Evolutionary conservation across 345 rosid species (phyloP), one percentile per base, ranked within the genome.

Genomic region (Boechera divaricarpa): DNA sequence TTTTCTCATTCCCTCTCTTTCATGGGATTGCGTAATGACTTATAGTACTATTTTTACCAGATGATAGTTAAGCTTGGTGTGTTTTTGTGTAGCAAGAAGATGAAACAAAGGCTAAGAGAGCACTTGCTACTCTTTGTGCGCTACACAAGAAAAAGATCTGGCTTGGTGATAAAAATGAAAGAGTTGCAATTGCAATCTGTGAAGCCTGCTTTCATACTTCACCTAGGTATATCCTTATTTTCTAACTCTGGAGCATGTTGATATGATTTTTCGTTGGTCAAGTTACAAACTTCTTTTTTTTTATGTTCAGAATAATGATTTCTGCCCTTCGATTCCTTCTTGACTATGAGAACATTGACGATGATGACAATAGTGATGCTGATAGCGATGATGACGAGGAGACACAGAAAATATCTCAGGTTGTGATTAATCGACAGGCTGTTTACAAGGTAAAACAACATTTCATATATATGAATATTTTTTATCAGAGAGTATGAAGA

Each of bases 131-230:
- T 1, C 76, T 95, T 9, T 88, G 97, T 35, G 96, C 86, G 71
- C 92, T 92, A 76, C 97, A 86, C 54, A 79, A 91, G 67, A 89
- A 86, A 80, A 91, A 87, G 82, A 89, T 90, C 26, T 95, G 99
- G 99, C 84, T 86, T 74, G 82, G 94, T 78, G 94, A 93, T 66
- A 87, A 86, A 78, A 87, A 95, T 74, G 96, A 91, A 10, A 90
- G 96, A 84, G 91, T 97, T 31, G 90, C 97, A 24, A 88, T 92
- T 87, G 91, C 98, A 3, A 88, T 95, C 77, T 95, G 99, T 81
- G 85, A 63, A 70, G 97, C 97, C 0, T 92, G 98, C 77, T 95
- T 92, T 74, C 97, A 95, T 85, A 67, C 91, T 31, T 86, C 96
- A 41, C 84, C 97, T 33, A 85, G 97, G 99, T 92, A 76, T 67